Base-by-base conservation (phyloP, 208 protist genomes). In the Leishmania mexicana region DNA sequence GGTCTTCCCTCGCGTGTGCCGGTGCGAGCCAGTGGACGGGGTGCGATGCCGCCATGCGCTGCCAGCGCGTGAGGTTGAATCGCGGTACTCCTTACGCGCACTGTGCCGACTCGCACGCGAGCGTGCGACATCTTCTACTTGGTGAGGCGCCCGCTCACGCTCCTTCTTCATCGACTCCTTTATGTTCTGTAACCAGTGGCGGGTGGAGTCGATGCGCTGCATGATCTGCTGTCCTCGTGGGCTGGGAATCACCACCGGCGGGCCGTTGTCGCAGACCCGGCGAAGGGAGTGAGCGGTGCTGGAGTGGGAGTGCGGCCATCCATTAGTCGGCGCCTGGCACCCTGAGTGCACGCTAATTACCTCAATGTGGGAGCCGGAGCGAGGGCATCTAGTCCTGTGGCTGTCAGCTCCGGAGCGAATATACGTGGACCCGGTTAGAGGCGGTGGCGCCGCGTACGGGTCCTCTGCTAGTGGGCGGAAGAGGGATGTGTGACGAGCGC, bases 161-260 rank as follows among this genome's bases (percentile, higher is more conserved):
- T 84, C 79, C 45, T 86, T 74, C 31, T 76, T 81, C 49, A 94
- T 79, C 76, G 92, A 80, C 54, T 86, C 71, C 45, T 90, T 88
- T 85, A 95, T 92, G 31, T 83, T 73, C 40, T 85, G 58, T 35
- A 95, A 81, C 92, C 92, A 95, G 73, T 87, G 70, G 28, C 80
- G 68, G 47, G 89, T 91, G 19, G 88, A 88, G 54, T 87, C 84
- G 73, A 93, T 93, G 77, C 87, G 85, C 49, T 86, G 54, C 74
- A 86, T 62, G 10, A 86, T 77, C 42, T 81, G 53, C 65, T 80
- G 70, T 49, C 82, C 78, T 64, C 72, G 47, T 28, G 86, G 75
- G 35, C 86, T 84, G 42, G 70, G 65, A 5, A 83, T 70, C 3
- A 78, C 38, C 7, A 81, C 71, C 6, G 81, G 81, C 49, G 64